Percentiles rank a stretch among this genome's conserved stretches.
These are phyloP conservation scores for Tubosaeta sp. DNA, from an alignment of 768 basidiomycete species.

Conservation along the genomic window DNA sequence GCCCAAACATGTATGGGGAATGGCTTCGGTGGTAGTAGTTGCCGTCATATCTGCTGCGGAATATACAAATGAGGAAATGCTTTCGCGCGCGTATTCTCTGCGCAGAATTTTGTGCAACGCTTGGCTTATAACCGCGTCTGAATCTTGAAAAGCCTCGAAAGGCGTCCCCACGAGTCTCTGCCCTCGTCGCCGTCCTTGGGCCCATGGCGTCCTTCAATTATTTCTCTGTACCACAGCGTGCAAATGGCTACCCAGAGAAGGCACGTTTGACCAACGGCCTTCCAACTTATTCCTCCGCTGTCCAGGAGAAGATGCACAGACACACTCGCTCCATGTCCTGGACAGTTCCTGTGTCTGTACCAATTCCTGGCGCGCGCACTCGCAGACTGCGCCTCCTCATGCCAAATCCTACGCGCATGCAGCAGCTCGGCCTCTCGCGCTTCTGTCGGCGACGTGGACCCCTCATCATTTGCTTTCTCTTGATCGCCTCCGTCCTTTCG, in stretches of 20 bases:
- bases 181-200: conserved; percentile 13
- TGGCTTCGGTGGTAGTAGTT: conserved; percentile 34
- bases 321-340: conserved; percentile 46
- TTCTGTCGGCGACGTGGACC: conserved; percentile 59
- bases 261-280: conserved; percentile 39
- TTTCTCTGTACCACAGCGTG: conserved; percentile 43
- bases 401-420: conserved; percentile 58
- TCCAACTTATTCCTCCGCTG: conserved; percentile 51
- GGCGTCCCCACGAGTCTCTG: conserved; percentile 12
- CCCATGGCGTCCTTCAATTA: conserved; percentile 46
- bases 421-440: conserved; percentile 51
- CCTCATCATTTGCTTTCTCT: conserved; percentile 44
- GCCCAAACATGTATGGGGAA: conserved; percentile 93
- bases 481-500: conserved; percentile 47
- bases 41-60: conserved; percentile 17
- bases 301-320: conserved; percentile 61
- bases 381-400: conserved; percentile 55
- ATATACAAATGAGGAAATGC: conserved; percentile 21
- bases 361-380: conserved; percentile 55
- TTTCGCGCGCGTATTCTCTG: conserved; percentile 17
- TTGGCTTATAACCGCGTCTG: conserved; percentile 1
- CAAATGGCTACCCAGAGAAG: conserved; percentile 45
- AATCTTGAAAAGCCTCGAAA: conserved; percentile 9
- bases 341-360: conserved; percentile 55
- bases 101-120: conserved; percentile 15